Evolutionary conservation across 805 yeast genomes (phyloP).

Genomic region (Kodamaea hsintzibuensis): DNA sequence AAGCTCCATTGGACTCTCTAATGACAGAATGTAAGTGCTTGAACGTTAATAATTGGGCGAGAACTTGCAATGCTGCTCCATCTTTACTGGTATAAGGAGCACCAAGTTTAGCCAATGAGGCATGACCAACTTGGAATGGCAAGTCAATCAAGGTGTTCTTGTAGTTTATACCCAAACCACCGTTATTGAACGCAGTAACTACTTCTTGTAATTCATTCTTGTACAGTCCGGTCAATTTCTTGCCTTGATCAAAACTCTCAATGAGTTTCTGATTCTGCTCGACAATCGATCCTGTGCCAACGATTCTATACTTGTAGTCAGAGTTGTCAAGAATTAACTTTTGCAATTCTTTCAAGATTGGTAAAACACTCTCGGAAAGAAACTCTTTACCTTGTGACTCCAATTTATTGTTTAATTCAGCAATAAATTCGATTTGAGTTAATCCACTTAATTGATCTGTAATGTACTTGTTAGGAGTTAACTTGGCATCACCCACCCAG

Average conservation of each 20-base stretch:
- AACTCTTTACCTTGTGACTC: conserved; percentile 39
- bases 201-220: conserved; percentile 12
- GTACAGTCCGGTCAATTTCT: background rate
- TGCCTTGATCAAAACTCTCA: conserved; percentile 26
- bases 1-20: conserved; percentile 96
- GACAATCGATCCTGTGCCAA: conserved; percentile 53
- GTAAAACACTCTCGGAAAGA: conserved; percentile 54
- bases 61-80: conserved; percentile 81
- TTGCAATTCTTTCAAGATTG: conserved; percentile 57
- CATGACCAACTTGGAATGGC: conserved; percentile 88
- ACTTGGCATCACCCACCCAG: conserved; percentile 60
- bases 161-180: conserved; percentile 14
- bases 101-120: conserved; percentile 68
- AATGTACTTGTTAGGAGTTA: conserved; percentile 61
- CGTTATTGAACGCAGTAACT: conserved; percentile 16
- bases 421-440: conserved; percentile 70
- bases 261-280: conserved; percentile 36
- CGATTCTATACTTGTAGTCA: conserved; percentile 53
- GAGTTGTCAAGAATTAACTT: conserved; percentile 40
- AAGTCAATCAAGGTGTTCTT: conserved; percentile 53
- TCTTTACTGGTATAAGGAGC: conserved; percentile 67
- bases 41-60: conserved; percentile 78
- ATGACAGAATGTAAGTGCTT: conserved; percentile 85
- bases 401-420: conserved; percentile 53
- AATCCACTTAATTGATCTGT: conserved; percentile 72